Conservation (phyloP, 305 asterid species). For the Withania somnifera region DNA sequence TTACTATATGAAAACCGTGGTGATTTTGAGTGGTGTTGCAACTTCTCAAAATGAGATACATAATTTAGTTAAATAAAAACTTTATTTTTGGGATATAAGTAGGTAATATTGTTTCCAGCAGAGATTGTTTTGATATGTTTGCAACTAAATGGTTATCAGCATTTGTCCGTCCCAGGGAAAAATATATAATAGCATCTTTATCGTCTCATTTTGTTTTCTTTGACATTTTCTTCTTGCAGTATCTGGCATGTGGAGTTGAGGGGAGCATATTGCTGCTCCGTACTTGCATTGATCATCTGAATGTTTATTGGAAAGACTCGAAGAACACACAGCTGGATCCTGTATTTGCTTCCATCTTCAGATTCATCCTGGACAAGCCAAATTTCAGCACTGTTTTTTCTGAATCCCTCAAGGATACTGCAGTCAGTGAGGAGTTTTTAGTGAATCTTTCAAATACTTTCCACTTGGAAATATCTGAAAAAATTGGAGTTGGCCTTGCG, state of each 20-base stretch:
- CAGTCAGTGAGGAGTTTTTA: slow-evolving; percentile 57
- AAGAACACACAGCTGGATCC: slow-evolving; percentile 53
- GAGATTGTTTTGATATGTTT: neutral
- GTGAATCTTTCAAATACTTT: slow-evolving; percentile 53
- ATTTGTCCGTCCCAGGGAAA: neutral
- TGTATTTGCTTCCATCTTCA: slow-evolving; percentile 56
- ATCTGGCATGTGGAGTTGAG: slow-evolving; percentile 44
- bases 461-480: slow-evolving; percentile 53
- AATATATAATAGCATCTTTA: neutral
- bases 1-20: too few species aligned
- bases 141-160: neutral
- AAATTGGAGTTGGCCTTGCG: slow-evolving; percentile 78
- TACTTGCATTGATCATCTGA: slow-evolving; percentile 55
- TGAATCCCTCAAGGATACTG: slow-evolving; percentile 47
- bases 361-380: slow-evolving; percentile 59
- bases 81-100: neutral
- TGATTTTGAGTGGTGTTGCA: too few species aligned
- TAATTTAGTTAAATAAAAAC: neutral
- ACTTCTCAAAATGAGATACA: too few species aligned
- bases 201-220: neutral
- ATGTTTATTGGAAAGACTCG: slow-evolving; percentile 47
- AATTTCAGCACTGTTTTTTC: slow-evolving; percentile 67
- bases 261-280: slow-evolving; percentile 71
- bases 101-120: neutral
- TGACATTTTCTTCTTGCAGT: slow-evolving; percentile 28